Evolutionary conservation across 352 stramenopile species (phyloP), one percentile per base, ranked within the genome.

Genomic region (Pythium guiyangense): DNA sequence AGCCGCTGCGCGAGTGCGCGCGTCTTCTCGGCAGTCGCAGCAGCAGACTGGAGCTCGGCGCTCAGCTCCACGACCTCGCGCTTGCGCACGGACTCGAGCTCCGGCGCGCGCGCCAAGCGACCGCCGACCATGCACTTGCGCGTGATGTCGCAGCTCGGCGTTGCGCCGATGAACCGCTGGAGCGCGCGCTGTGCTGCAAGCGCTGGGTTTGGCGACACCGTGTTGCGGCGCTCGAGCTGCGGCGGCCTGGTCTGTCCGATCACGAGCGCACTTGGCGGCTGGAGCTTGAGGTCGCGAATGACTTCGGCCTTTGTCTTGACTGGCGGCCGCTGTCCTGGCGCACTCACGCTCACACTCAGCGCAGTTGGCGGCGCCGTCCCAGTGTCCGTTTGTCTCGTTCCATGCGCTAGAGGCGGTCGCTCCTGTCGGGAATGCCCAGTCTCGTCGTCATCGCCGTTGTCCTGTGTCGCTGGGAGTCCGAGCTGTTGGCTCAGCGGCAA

Each of bases 71-170:
- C 69, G 11, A 92, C 71, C 57, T 91, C 78, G 8, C 78, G 79
- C 60, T 76, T 77, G 37, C 90, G 63, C 0, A 83, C 69, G 5
- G 73, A 56, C 35, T 85, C 80, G 2, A 95, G 57, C 52, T 95
- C 83, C n/a, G 73, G 65, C 14, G 80, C 84, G 2, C 67, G 59
- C 37, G 71, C 71, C 14, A 95, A 81, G 6, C 74, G 64, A 2
- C 86, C 86, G 5, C 78, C 68, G 11, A 95, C 79, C 44, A 90
- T 81, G 35, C 84, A 92, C 39, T 84, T 90, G 3, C 69, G 62
- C 53, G 86, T 73, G 27, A 94, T 71, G 15, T 92, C 77, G 62
- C 84, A 91, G 20, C 59, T 88, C n/a, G 86, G 74, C 4, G 65
- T 71, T 44, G 82, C 82, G 20, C 82, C 84, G 52, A 94, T 79